Percentiles rank a stretch among this genome's conserved stretches.
Conservation (phyloP, 1,284 basidiomycete species). For the Baeospora myosura region DNA sequence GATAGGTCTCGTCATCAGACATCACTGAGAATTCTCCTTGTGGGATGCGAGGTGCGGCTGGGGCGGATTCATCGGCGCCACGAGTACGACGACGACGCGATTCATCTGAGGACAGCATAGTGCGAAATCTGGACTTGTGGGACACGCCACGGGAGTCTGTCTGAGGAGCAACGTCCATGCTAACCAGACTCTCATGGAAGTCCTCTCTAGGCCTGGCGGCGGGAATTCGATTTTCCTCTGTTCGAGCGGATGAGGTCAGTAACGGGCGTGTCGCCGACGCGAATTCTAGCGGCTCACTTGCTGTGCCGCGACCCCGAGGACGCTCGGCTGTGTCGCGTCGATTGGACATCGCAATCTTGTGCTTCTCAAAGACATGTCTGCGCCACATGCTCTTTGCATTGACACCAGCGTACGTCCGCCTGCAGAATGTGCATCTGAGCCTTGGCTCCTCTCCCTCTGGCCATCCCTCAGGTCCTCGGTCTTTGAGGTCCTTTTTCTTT, state of each 20-base stretch:
- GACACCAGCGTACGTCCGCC: slow-evolving; percentile 71
- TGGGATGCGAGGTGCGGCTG: not conserved
- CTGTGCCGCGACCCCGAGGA: slow-evolving; percentile 51
- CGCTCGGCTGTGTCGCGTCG: slow-evolving; percentile 61
- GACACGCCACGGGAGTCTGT: slow-evolving; percentile 23
- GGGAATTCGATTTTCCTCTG: slow-evolving; percentile 40
- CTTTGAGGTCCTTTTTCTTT: slow-evolving; percentile 66
- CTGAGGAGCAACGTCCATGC: slow-evolving; percentile 32
- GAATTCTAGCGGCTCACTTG: slow-evolving; percentile 42
- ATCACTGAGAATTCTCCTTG: not conserved
- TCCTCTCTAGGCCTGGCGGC: slow-evolving; percentile 22
- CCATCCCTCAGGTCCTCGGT: slow-evolving; percentile 57
- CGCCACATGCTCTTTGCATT: slow-evolving; percentile 87
- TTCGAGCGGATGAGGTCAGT: slow-evolving; percentile 1
- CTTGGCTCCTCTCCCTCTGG: slow-evolving; percentile 70
- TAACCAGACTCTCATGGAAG: slow-evolving; percentile 33
- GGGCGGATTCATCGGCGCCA: slow-evolving; percentile 1
- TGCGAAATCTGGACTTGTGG: slow-evolving; percentile 37
- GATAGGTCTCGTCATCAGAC: not conserved
- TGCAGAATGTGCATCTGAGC: slow-evolving; percentile 73
- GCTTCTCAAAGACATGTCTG: slow-evolving; percentile 77
- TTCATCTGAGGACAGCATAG: too few relatives aligned
- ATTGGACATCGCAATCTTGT: slow-evolving; percentile 80
- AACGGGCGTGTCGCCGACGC: slow-evolving; percentile 1
- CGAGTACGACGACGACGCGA: too few relatives aligned